Percentiles rank a stretch among this genome's conserved stretches.
These are phyloP conservation scores for Eucalyptus regnans DNA, from an alignment of 345 rosid genomes.

Conservation along the genomic window DNA sequence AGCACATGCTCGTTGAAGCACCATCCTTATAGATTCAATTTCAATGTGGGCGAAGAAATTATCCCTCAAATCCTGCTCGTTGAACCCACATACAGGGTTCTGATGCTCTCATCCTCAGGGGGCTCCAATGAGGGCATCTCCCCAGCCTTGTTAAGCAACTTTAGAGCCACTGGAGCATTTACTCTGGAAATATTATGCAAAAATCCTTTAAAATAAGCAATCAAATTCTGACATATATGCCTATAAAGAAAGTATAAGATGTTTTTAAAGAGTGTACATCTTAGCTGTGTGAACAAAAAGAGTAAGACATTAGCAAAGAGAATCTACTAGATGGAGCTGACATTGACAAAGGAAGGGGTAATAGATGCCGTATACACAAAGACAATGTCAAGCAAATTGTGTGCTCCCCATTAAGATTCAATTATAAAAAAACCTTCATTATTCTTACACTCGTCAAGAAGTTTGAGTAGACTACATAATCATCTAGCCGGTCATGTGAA, in stretches of 20 bases:
- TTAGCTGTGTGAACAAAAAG: not conserved
- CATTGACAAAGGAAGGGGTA: not conserved
- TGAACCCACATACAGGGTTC: slow-evolving; percentile 66
- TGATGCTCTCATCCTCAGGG: slow-evolving; percentile 86
- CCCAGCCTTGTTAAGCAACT: slow-evolving; percentile 88
- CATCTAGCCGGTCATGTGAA: not conserved
- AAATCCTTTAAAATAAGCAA: not conserved
- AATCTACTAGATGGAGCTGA: not conserved
- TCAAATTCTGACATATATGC: not conserved
- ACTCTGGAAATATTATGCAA: slow-evolving; percentile 33
- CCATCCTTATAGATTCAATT: slow-evolving; percentile 76
- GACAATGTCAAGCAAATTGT: not conserved
- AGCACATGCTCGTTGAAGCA: slow-evolving; percentile 73
- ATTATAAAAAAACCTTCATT: not conserved
- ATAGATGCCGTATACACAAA: not conserved
- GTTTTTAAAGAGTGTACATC: not conserved
- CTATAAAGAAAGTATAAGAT: not conserved
- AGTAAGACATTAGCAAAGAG: not conserved
- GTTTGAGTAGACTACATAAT: not conserved
- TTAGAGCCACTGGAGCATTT: slow-evolving; percentile 85
- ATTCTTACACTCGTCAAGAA: not conserved
- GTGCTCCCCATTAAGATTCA: not conserved
- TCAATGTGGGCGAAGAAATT: slow-evolving; percentile 92
- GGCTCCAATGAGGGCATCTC: slow-evolving; percentile 90
- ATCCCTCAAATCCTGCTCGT: slow-evolving; percentile 77